phyloP scores from a whole-genome alignment of 306 rosid genomes.

The Phaseolus lunatus region DNA sequence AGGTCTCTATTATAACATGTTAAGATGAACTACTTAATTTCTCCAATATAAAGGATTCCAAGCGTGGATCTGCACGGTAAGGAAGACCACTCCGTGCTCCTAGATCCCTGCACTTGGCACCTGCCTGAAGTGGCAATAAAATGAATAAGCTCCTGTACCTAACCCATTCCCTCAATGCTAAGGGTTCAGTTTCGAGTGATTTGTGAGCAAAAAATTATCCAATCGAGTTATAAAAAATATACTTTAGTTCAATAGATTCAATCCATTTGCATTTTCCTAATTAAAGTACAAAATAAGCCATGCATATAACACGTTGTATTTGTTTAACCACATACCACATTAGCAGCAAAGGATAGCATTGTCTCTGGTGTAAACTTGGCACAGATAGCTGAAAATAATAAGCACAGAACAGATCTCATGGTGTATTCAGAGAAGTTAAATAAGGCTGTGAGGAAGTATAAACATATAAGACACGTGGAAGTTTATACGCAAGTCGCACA shows the following conservation, averaged over 20 bases:
- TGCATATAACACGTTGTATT: not conserved
- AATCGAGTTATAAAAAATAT: not conserved
- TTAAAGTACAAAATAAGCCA: conserved; percentile 16
- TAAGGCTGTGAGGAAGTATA: conserved; percentile 9
- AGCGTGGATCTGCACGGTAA: conserved; percentile 59
- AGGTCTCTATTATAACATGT: not conserved
- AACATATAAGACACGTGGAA: not conserved
- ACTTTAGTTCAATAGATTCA: not conserved
- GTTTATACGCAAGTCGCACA: not conserved
- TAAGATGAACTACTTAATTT: not conserved
- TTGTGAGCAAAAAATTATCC: not conserved
- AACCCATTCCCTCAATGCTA: not conserved
- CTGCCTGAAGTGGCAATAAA: conserved; percentile 71
- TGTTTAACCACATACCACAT: conserved; percentile 65
- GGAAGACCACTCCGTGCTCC: conserved; percentile 97
- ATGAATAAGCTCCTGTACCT: conserved; percentile 15
- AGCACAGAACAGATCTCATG: conserved; percentile 32
- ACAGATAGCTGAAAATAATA: conserved; percentile 73
- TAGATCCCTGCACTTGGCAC: conserved; percentile 76
- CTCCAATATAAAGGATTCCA: conserved; percentile 60
- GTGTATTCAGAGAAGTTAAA: conserved; percentile 5
- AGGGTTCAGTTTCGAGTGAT: not conserved
- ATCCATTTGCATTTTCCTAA: not conserved
- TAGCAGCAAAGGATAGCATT: conserved; percentile 85
- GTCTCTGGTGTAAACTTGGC: conserved; percentile 76